A percentile compares a stretch with the other conserved stretches of the same genome.
Conservation (phyloP, 768 basidiomycete genomes). For the Amyloporia xantha region DNA sequence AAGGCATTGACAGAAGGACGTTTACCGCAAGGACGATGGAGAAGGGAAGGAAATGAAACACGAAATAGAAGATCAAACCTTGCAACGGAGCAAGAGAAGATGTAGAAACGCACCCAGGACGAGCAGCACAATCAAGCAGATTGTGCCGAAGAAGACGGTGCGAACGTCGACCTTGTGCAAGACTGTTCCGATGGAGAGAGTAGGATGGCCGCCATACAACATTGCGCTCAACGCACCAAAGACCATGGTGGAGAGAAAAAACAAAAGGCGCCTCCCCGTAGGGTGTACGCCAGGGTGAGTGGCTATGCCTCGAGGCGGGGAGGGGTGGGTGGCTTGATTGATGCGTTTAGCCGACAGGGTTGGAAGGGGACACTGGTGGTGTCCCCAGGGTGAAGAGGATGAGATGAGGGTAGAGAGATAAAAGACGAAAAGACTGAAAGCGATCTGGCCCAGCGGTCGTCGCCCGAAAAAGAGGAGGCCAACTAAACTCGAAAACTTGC, state of each 20-base stretch:
- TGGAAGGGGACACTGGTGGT: constrained; percentile 19
- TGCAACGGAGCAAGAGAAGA: neutral
- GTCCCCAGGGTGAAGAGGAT: constrained; percentile 15
- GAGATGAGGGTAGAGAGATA: constrained; percentile 1
- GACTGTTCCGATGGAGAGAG: constrained; percentile 31
- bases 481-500: neutral
- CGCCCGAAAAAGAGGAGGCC: neutral
- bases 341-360: constrained; percentile 17
- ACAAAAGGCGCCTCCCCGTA: constrained; percentile 37
- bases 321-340: constrained; percentile 6
- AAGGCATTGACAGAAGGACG: constrained; percentile 3
- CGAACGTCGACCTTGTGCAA: constrained; percentile 57
- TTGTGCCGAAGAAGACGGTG: constrained; percentile 62
- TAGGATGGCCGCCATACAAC: constrained; percentile 49
- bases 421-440: constrained; percentile 4
- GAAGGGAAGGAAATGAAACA: neutral
- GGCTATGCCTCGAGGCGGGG: constrained; percentile 19
- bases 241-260: constrained; percentile 61
- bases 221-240: constrained; percentile 56
- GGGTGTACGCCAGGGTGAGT: constrained; percentile 16
- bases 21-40: constrained; percentile 1
- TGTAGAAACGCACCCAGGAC: constrained; percentile 55
- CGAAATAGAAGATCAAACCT: neutral
- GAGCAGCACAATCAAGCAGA: constrained; percentile 61
- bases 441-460: constrained; percentile 1